Percentiles rank a stretch among this genome's conserved stretches.
Conservation (phyloP, 2,329 filamentous ascomycete genomes). For the Alternaria panax region DNA sequence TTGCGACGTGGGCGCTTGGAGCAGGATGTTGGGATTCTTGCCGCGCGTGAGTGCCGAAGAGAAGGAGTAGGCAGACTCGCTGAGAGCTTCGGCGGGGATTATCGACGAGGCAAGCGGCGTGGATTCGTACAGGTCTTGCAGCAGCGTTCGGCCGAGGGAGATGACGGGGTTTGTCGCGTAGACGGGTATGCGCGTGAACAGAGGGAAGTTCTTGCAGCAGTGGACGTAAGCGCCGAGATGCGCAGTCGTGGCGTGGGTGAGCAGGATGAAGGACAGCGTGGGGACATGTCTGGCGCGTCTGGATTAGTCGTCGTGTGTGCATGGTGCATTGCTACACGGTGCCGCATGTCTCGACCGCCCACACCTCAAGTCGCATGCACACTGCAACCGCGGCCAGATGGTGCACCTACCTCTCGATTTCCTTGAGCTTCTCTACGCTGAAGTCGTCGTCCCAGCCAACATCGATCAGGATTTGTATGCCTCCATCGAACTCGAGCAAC, state of each 20-base stretch:
- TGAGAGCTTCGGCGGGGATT: slow-evolving; percentile 76
- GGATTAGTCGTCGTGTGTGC: slow-evolving; percentile 27
- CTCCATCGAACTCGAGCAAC: slow-evolving; percentile 94
- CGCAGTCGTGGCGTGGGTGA: slow-evolving; percentile 90
- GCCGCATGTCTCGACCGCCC: background rate
- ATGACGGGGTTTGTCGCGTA: slow-evolving; percentile 96
- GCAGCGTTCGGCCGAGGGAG: slow-evolving; percentile 85
- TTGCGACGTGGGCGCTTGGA: slow-evolving; percentile 77
- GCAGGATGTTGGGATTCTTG: slow-evolving; percentile 60
- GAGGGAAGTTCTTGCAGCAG: slow-evolving; percentile 94
- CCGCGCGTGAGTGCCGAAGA: slow-evolving; percentile 61
- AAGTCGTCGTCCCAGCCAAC: slow-evolving; percentile 96
- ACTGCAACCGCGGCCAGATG: background rate
- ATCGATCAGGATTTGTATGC: slow-evolving; percentile 92
- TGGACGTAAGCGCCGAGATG: slow-evolving; percentile 95
- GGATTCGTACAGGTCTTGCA: slow-evolving; percentile 92
- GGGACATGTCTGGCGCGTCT: slow-evolving; percentile 74
- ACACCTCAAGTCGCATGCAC: slow-evolving; percentile 9
- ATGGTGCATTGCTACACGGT: slow-evolving; percentile 10
- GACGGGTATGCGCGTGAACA: slow-evolving; percentile 89
- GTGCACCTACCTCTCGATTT: slow-evolving; percentile 79
- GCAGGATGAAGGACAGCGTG: slow-evolving; percentile 88
- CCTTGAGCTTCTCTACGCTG: slow-evolving; percentile 78
- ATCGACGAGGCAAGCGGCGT: slow-evolving; percentile 87
- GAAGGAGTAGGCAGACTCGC: slow-evolving; percentile 63